Evolutionary conservation across 306 rosid species (phyloP), one percentile per base, ranked within the genome.

Genomic region (Trifolium subterraneum): DNA sequence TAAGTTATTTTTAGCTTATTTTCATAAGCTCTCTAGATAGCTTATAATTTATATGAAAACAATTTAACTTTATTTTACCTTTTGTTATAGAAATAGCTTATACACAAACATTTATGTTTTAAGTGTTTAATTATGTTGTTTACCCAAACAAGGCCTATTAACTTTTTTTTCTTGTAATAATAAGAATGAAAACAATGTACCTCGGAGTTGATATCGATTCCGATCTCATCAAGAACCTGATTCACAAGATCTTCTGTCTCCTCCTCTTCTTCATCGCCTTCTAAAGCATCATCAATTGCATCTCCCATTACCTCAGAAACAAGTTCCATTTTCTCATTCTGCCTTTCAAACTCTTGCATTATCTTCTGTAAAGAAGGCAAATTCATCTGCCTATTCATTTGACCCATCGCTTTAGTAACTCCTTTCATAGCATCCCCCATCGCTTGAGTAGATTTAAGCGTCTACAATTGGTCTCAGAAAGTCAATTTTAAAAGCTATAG

Each of bases 381-480:
- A 87, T 93, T 93, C 98, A 93, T 90, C 86, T 84, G 93, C 75
- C 98, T 86, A 81, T 93, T 93, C 98, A 93, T 90, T 83, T 90
- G 97, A 25, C 98, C 98, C 98, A 93, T 93, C 63, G 98, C 98
- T 84, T 93, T 93, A 8, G 98, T 93, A 79, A 93, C 98, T 39
- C 98, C 98, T 80, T 93, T 93, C 98, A 93, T 93, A 39, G 98
- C 98, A 83, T 93, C 97, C 11, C 98, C 97, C 98, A 93, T 93
- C 1, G 98, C 93, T 86, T 89, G 98, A 54, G 98, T 93, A 18
- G 98, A 93, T 81, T 90, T 93, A 81, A 93, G 75, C 2, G 98
- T 93, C 98, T 93, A 82, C 47, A 75, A 59, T 66, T 12, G 13
- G 69, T 39, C 35, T 31, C 12, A n/a, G 13, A 61, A 14, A 77